Conservation (phyloP, 1,139 yeast genomes). For the Trichomonascaceae sp. region DNA sequence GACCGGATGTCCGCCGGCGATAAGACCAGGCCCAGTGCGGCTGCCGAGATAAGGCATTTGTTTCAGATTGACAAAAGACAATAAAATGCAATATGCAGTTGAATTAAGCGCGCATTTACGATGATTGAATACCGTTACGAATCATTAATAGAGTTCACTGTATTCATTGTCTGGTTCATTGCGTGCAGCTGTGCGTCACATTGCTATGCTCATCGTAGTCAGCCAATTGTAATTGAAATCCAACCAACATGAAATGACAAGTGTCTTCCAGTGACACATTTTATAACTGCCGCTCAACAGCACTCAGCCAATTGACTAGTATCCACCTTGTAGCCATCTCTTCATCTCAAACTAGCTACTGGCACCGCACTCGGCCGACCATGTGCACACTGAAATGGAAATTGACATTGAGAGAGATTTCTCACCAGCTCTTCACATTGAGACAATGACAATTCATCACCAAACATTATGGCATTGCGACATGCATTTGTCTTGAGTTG, state of each 20-base stretch:
- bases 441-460: constrained; percentile 40
- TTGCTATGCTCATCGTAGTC: not conserved
- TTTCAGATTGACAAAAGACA: not conserved
- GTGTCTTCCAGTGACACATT: no score
- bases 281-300: no score
- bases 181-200: not conserved
- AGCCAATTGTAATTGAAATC: not conserved
- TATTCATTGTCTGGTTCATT: not conserved
- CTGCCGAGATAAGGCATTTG: not conserved
- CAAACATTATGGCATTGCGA: constrained; percentile 68
- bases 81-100: not conserved
- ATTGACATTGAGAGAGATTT: constrained; percentile 42
- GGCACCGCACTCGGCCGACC: constrained; percentile 77
- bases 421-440: constrained; percentile 45
- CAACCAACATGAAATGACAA: not conserved
- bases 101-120: not conserved
- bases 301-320: no score
- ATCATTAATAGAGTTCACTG: not conserved
- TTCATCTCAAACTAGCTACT: constrained; percentile 31
- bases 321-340: no score
- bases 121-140: not conserved
- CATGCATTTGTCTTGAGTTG: constrained; percentile 62
- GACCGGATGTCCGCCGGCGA: not conserved
- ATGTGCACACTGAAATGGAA: constrained; percentile 82
- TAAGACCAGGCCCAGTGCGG: not conserved